Evolutionary conservation across 306 rosid genomes (phyloP).

Genomic region (peach (Prunus persica)): Prunus_persica_NCBIv2 NC_034016.1:12266501-12267000

Average conservation of each 20-base stretch:
- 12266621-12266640: neutral
- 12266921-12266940: neutral
- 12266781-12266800: conserved; percentile 77
- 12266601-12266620: conserved; percentile 71
- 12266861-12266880: conserved; percentile 1
- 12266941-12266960: neutral
- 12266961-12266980: conserved; percentile 1
- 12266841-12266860: conserved; percentile 1
- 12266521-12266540: conserved; percentile 73
- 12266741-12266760: conserved; percentile 90
- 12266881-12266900: neutral
- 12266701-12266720: conserved; percentile 83
- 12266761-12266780: conserved; percentile 92
- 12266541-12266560: conserved; percentile 97
- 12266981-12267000: neutral
- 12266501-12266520: conserved; percentile 32
- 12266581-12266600: conserved; percentile 89
- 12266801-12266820: conserved; percentile 12
- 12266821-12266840: neutral
- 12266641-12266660: neutral
- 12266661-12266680: conserved; percentile 26
- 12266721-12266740: conserved; percentile 96
- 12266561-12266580: conserved; percentile 95
- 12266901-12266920: conserved; percentile 7
- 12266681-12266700: conserved; percentile 82